Base-by-base conservation (phyloP, 2,329 filamentous ascomycete genomes). In the Helminthosporium solani region DNA sequence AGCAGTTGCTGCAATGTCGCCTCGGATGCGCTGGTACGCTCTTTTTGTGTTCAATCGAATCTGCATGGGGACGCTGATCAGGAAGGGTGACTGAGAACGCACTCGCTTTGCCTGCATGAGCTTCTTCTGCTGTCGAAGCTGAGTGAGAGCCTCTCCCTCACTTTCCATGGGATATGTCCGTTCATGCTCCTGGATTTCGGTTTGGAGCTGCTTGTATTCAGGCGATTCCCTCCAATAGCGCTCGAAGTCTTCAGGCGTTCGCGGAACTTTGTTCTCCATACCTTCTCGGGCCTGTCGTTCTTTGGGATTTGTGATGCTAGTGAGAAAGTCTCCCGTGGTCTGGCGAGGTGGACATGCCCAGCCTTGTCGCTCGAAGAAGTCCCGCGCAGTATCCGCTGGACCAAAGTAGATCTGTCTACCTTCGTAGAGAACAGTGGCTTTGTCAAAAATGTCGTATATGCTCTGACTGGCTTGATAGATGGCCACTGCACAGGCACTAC, bases 321-420 rank as follows among this genome's bases (percentile, higher is more conserved):
- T 91, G 19, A 91, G 70, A 65, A 91, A 92, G 57, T 92, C 88
- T 2, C 81, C 83, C 0, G 83, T 84, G 0, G 85, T 90, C 58
- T 88, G 84, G 2, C 86, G 78, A 2, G 76, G 67, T 0, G 84
- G 84, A 55, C 85, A 88, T 27, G 78, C 64, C 77, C 82, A 91
- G 33, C 87, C 87, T 68, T 86, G 81, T 11, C 78, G 71, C 56
- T 83, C 80, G 49, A 91, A 90, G 67, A 83, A 90, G 0, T 64
- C 64, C 57, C 78, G 83, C 0, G 87, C 87, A 2, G 74, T 64
- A 5, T 58, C 63, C 0, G 82, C 79, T 0, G 80, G 79, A 0
- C 88, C 88, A 52, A 85, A 91, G 71, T 83, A 92, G 51, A 91
- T 91, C 60, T 91, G 81, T 0, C 84, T 78, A 1, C 88, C 88